Evolutionary conservation across 208 protist genomes (phyloP), one percentile per base, ranked within the genome.

Genomic region (Wallacemonas sp.): DNA sequence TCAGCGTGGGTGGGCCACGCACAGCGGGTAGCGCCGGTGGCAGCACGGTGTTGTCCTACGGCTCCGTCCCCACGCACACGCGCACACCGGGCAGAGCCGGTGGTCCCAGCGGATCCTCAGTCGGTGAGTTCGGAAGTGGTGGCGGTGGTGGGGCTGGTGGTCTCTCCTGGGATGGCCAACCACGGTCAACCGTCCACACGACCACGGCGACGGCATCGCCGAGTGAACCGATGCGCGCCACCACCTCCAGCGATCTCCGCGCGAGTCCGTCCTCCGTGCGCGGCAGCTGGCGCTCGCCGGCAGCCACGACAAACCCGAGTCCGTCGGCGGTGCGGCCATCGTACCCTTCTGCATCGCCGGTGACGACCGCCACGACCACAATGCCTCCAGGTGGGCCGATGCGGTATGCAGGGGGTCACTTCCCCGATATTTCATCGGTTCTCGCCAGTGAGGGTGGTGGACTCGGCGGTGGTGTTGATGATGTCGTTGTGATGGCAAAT

Each of bases 31-130:
- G 29, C 38, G 27, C 36, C 36, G 36, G 21, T 27, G 23, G 29
- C 41, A 61, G 27, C 36, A 73, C 26, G 14, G 52, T 58, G 26
- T 21, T 58, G 14, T 58, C 52, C n/a, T 41, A 58, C 52, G 52
- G 52, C 32, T 58, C 52, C 30, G 32, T 58, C 30, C 4, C 17
- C 27, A n/a, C 27, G 5, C 52, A 58, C 52, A 58, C 52, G n/a
- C 52, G 52, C 29, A 58, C 52, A 19, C 52, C 52, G 4, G 52
- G 30, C 11, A 24, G 52, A 16, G 3, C 52, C 26, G 52, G 30
- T 16, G 26, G 9, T 24, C 24, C 47, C 0, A n/a, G n/a, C n/a
- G n/a, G n/a, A n/a, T n/a, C n/a, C n/a, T n/a, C n/a, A n/a, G n/a
- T n/a, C n/a, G n/a, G n/a, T n/a, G n/a, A n/a, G n/a, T n/a, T n/a